Base-by-base conservation (phyloP, 1,284 basidiomycete genomes). In the Moniliella sp. region DNA sequence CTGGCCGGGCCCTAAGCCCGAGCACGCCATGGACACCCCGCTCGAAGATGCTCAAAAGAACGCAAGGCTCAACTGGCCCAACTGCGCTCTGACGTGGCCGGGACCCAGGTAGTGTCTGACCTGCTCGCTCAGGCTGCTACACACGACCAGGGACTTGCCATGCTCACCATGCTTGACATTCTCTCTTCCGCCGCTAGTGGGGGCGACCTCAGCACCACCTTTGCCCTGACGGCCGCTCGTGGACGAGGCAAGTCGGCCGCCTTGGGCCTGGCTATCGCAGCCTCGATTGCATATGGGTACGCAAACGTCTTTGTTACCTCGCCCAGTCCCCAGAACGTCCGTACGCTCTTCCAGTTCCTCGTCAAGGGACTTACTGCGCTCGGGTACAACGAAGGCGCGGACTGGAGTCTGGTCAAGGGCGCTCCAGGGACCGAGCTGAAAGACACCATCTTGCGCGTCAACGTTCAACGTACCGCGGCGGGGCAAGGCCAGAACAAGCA, bases 291-390 rank as follows among this genome's bases (percentile, higher is more conserved):
- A 1, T 80, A 93, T 55, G 84, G 84, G 12, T 97, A 97, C 62
- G 79, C 81, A 35, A 99, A 99, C 63, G 83, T 97, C 41, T 99
- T 97, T 59, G 83, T 97, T 31, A 97, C 91, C 3, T 86, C 80
- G 54, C 91, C 91, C 1, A 83, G 78, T 55, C 91, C 91, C 1
- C 88, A 94, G 63, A 99, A 99, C 63, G 66, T 99, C 64, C 84
- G 79, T 65, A 97, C 88, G 0, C 61, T 94, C n/a, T 99, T 94
- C 58, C 83, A 94, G 45, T 97, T 99, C 57, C 71, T 94, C 27
- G 91, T 94, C 69, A 93, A 93, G 62, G 91, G 88, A 0, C 69
- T 99, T 63, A 84, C 94, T 54, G 78, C 73, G 2, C 65, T 97
- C 8, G 84, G 83, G 1, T 99, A 91, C 61, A 84, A 97, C 61